Conservation (phyloP, 331 rosid genomes). For the Rhamnella rubrinervis region DNA sequence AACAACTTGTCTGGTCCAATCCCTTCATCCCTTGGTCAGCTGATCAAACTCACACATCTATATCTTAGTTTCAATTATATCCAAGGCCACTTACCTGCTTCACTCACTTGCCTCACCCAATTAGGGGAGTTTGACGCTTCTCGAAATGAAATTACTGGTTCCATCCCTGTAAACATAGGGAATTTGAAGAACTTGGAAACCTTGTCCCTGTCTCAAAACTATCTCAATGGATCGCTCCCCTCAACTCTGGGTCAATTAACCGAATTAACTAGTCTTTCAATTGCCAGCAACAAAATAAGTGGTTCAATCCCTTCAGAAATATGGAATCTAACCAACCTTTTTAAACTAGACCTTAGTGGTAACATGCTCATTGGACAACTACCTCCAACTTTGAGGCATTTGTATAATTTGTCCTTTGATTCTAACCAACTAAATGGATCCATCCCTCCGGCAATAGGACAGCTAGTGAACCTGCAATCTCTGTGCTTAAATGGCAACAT, state of each 20-base stretch:
- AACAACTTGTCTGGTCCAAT: too few relatives aligned
- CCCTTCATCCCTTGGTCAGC: too few relatives aligned
- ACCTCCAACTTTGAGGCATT: constrained; percentile 9
- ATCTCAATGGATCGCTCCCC: not conserved
- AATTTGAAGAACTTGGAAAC: not conserved
- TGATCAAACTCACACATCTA: too few relatives aligned
- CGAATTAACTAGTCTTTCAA: not conserved
- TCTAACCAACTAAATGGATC: constrained; percentile 2
- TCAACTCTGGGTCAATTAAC: not conserved
- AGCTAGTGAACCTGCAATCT: not conserved
- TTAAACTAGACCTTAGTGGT: not conserved
- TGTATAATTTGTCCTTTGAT: not conserved
- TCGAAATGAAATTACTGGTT: too few relatives aligned
- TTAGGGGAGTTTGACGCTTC: too few relatives aligned
- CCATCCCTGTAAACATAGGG: too few relatives aligned
- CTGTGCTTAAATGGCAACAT: not conserved
- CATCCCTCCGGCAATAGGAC: constrained; percentile 5
- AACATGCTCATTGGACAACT: constrained; percentile 1
- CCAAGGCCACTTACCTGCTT: too few relatives aligned
- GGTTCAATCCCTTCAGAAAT: constrained; percentile 2
- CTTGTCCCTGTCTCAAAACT: too few relatives aligned
- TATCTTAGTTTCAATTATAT: too few relatives aligned
- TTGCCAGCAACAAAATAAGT: not conserved
- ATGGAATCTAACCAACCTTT: not conserved
- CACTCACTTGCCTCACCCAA: not conserved